A percentile compares a stretch with the other conserved stretches of the same genome.
phyloP scores from a whole-genome alignment of 371 early-diverging fungal species.

The Mucor circinelloides region DNA sequence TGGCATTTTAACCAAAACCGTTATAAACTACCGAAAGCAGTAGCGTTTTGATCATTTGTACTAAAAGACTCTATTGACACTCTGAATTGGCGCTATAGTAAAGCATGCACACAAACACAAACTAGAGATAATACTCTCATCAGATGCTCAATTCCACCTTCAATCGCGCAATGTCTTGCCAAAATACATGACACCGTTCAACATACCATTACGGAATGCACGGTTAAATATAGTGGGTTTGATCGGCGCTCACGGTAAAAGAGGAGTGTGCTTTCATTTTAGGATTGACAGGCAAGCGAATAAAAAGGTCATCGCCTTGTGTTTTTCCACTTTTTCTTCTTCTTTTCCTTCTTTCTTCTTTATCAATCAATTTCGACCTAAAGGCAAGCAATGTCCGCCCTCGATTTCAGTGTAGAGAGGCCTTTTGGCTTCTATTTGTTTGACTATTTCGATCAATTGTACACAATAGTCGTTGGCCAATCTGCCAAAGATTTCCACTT shows the following conservation, averaged over 20 bases:
- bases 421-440: conserved; percentile 56
- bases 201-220: background rate
- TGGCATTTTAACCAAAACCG: background rate
- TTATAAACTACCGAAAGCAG: no score
- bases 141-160: no score
- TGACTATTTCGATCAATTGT: conserved; percentile 43
- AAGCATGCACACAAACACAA: no score
- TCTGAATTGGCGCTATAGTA: no score
- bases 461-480: conserved; percentile 42
- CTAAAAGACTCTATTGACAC: no score
- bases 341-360: background rate
- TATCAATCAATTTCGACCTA: background rate
- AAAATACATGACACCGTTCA: background rate
- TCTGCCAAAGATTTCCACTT: conserved; percentile 52
- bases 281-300: no score
- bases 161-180: no score
- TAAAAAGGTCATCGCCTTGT: background rate
- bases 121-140: no score
- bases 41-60: no score
- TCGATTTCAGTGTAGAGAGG: conserved; percentile 37
- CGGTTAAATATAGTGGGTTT: background rate
- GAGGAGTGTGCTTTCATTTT: background rate
- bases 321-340: background rate
- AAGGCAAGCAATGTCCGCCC: conserved; percentile 3
- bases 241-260: background rate